phyloP scores from a whole-genome alignment of 179 eudicot species.

The Beta corolliflora region DNA sequence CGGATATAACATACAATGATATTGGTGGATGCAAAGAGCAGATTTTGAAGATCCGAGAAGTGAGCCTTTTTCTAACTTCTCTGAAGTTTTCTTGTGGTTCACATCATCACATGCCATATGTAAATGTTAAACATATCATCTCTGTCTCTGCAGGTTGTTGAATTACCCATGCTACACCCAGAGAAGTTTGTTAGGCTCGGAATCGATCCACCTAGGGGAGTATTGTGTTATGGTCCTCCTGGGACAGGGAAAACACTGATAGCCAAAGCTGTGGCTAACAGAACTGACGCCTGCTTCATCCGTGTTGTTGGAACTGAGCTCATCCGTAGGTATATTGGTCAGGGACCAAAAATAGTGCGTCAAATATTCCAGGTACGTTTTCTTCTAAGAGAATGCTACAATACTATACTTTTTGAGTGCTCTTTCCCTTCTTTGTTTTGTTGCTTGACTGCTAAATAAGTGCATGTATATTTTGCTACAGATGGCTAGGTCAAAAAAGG shows the following conservation, averaged over 20 bases:
- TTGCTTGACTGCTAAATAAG: not conserved
- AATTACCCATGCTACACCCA: constrained; percentile 96
- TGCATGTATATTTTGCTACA: constrained; percentile 20
- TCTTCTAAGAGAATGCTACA: too few relatives aligned
- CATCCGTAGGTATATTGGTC: constrained; percentile 95
- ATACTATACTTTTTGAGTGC: not conserved
- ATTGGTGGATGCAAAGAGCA: constrained; percentile 99
- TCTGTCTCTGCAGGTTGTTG: constrained; percentile 66
- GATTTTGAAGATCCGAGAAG: constrained; percentile 97
- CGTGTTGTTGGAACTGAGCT: constrained; percentile 97
- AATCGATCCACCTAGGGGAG: constrained; percentile 98
- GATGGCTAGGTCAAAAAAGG: constrained; percentile 99
- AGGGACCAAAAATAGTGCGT: constrained; percentile 97
- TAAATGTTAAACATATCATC: too few relatives aligned
- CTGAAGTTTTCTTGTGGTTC: too few relatives aligned
- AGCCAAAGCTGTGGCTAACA: constrained; percentile 92
- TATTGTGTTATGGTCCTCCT: constrained; percentile 94
- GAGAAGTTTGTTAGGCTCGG: constrained; percentile 96
- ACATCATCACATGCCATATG: too few relatives aligned
- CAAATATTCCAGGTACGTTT: constrained; percentile 81
- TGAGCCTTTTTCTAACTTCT: constrained; percentile 23
- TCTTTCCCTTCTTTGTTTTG: not conserved
- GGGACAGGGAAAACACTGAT: constrained; percentile 97
- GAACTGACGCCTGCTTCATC: constrained; percentile 96
- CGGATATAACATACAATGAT: constrained; percentile 94